These are phyloP conservation scores for Cylindrotheca fusiformis DNA, from an alignment of 108 stramenopile genomes.

Conservation along the genomic window DNA sequence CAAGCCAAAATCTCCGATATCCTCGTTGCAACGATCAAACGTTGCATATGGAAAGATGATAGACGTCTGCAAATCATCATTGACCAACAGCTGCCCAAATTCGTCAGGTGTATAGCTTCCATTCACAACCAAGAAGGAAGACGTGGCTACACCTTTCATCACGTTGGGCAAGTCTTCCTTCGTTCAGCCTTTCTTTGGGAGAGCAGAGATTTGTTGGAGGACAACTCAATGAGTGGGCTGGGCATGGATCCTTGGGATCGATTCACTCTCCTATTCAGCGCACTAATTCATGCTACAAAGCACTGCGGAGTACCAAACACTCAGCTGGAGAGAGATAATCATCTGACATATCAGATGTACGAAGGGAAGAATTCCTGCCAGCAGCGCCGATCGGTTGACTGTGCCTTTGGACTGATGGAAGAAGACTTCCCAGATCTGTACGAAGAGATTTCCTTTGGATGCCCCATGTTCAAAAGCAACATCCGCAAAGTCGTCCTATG, in stretches of 20 bases:
- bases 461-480: neutral
- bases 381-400: neutral
- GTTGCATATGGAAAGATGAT: neutral
- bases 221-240: neutral
- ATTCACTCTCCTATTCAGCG: neutral
- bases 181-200: neutral
- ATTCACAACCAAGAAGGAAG: neutral
- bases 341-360: neutral
- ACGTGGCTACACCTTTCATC: neutral
- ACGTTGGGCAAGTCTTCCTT: neutral
- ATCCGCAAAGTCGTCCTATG: neutral
- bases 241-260: neutral
- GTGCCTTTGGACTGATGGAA: neutral
- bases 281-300: neutral
- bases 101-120: neutral
- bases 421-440: neutral
- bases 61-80: neutral
- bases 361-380: neutral
- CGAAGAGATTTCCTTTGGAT: neutral
- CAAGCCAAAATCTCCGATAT: neutral
- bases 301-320: neutral
- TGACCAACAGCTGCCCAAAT: neutral
- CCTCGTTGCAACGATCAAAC: neutral
- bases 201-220: neutral
- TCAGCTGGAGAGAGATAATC: neutral